Conservation (phyloP, 139 green algal genomes). For the Micractinium sp. region DNA sequence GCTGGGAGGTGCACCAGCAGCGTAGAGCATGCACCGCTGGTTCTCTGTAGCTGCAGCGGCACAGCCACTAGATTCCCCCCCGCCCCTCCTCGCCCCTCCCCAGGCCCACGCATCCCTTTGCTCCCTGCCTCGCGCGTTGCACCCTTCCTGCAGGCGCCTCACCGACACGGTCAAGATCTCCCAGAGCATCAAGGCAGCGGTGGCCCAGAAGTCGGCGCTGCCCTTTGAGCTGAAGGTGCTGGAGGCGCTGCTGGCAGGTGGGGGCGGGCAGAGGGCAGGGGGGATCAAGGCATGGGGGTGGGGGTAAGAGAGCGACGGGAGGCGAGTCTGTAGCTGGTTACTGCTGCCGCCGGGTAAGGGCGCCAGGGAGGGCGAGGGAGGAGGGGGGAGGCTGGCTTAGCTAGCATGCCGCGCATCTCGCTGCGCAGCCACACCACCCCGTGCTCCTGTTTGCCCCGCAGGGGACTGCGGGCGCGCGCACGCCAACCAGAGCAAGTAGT, state of each 20-base stretch:
- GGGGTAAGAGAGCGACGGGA: too few species aligned
- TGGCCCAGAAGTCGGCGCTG: slow-evolving; percentile 24
- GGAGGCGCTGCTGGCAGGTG: slow-evolving; percentile 55
- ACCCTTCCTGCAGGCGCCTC: slow-evolving; percentile 24
- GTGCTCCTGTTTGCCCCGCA: background rate
- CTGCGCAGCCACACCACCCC: background rate
- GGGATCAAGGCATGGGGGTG: background rate
- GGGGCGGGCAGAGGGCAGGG: background rate
- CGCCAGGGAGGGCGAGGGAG: background rate
- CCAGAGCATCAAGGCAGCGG: slow-evolving; percentile 45
- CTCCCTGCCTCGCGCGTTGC: too few species aligned
- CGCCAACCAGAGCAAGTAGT: too few species aligned
- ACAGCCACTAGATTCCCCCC: background rate
- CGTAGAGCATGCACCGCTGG: too few species aligned
- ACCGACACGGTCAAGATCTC: slow-evolving; percentile 51
- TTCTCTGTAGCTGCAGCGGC: too few species aligned
- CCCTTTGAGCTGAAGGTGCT: slow-evolving; percentile 68
- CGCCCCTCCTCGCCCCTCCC: background rate
- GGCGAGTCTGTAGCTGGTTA: too few species aligned
- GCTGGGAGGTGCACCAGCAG: too few species aligned
- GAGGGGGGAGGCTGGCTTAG: background rate
- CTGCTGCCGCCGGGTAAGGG: too few species aligned
- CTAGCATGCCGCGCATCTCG: background rate
- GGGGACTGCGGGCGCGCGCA: too few species aligned
- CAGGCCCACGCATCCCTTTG: background rate